Evolutionary conservation across 1,139 yeast genomes (phyloP), one percentile per base, ranked within the genome.

Genomic region (Taphrina wiesneri): DNA sequence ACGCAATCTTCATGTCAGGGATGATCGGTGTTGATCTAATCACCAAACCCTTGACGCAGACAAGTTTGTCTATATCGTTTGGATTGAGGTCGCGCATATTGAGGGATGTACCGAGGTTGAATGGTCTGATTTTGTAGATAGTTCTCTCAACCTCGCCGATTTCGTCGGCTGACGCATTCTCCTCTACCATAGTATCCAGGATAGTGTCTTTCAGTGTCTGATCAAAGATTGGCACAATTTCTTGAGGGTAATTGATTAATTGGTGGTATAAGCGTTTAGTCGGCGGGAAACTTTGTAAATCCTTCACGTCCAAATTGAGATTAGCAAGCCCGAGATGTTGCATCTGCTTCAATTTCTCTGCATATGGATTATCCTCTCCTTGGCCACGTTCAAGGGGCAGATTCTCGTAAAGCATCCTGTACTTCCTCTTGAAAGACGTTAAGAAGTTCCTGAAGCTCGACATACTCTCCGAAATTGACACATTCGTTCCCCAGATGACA

Each of bases 401-500:
- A 19, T 56, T 56, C 70, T 88, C 93, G 70, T 81, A 75, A 17
- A 78, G 77, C 73, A 83, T 85, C 70, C 98, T 83, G 77, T 89
- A 86, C 73, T 87, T 89, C 77, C 83, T 79, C 75, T 90, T 90
- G 81, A 90, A 93, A 25, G 88, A 84, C 85, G 88, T 86, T 73
- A 93, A 78, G 72, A 93, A 95, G 70, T 87, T 87, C 70, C 96
- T 82, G 78, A 93, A 93, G 63, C 83, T 82, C 71, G 85, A 86
- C 63, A 90, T 84, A 72, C 93, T 87, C 73, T 93, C 97, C 73
- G 86, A 89, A 72, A 95, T 91, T 51, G 96, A 88, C 34, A 93
- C 97, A 74, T 93, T 92, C 1, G 99, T 93, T 76, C 99, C 99
- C 99, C 99, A 93, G 73, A 93, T 92, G 67, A 93, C 96, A 74